A percentile compares a stretch with the other conserved stretches of the same genome.
Evolutionary conservation across 352 stramenopile species (phyloP).

Genomic region (Pythium pyrilobum): DNA sequence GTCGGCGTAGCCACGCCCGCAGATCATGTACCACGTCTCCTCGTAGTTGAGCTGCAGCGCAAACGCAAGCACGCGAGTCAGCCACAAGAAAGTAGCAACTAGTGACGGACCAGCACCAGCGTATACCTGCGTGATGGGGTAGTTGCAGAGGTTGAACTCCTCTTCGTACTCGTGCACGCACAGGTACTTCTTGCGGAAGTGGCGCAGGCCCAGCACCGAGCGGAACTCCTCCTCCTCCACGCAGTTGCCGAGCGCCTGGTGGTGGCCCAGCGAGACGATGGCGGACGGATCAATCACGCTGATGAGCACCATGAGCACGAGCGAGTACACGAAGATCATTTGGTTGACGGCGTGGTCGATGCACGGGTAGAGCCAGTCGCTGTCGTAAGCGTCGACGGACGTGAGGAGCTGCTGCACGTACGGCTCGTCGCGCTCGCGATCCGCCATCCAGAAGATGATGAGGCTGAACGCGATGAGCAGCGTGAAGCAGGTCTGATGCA

Average conservation of each 20-base stretch:
- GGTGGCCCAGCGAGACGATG: constrained; percentile 70
- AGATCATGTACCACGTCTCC: constrained; percentile 85
- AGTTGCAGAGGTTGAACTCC: constrained; percentile 81
- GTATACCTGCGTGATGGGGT: constrained; percentile 56
- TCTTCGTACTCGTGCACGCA: constrained; percentile 80
- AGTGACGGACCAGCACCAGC: too few relatives aligned
- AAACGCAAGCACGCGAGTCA: background rate
- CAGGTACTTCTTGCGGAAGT: constrained; percentile 60
- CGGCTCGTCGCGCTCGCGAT: constrained; percentile 54
- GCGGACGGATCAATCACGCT: constrained; percentile 55
- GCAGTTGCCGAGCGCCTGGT: constrained; percentile 73
- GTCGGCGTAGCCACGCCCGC: constrained; percentile 57
- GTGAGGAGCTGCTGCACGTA: constrained; percentile 49
- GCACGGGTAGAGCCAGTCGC: constrained; percentile 72
- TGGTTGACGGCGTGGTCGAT: constrained; percentile 81
- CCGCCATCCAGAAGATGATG: constrained; percentile 63
- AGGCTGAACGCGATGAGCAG: constrained; percentile 45
- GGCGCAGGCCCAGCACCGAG: constrained; percentile 50
- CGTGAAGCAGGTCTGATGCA: constrained; percentile 54
- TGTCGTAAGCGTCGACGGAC: constrained; percentile 69
- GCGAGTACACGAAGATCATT: constrained; percentile 69
- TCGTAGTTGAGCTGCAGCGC: constrained; percentile 29
- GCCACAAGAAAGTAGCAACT: too few relatives aligned
- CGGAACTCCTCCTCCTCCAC: constrained; percentile 49
- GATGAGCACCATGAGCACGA: constrained; percentile 51